Percentiles rank a stretch among this genome's conserved stretches.
phyloP scores from a whole-genome alignment of 2,329 filamentous ascomycete genomes.

The Colletotrichum lini region DNA sequence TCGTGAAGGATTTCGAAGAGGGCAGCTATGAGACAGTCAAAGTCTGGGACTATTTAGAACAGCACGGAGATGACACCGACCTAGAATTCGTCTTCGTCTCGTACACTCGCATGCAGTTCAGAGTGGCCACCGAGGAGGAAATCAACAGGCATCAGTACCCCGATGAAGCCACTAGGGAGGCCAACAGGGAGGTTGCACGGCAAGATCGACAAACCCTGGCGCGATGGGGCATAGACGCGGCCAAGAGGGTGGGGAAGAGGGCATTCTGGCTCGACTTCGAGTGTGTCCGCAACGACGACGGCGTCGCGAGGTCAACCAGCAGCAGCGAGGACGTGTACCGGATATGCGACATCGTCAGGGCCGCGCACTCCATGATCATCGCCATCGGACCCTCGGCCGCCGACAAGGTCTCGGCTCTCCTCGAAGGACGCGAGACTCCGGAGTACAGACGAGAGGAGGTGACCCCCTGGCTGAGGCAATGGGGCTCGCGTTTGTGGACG shows the following conservation, averaged over 20 bases:
- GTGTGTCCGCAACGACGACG: slow-evolving; percentile 55
- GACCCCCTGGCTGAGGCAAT: slow-evolving; percentile 48
- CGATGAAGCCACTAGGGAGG: slow-evolving; percentile 42
- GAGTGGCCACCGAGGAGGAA: slow-evolving; percentile 46
- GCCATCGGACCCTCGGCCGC: slow-evolving; percentile 53
- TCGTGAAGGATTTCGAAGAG: slow-evolving; percentile 43
- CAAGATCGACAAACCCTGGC: slow-evolving; percentile 49
- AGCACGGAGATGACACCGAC: slow-evolving; percentile 44
- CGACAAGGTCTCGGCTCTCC: slow-evolving; percentile 45
- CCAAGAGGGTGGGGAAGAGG: slow-evolving; percentile 52
- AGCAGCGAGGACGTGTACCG: slow-evolving; percentile 52
- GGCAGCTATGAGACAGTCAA: slow-evolving; percentile 43
- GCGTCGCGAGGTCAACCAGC: slow-evolving; percentile 48
- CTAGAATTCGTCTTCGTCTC: slow-evolving; percentile 57
- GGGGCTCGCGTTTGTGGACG: slow-evolving; percentile 62
- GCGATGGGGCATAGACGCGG: slow-evolving; percentile 55
- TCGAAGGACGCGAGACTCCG: slow-evolving; percentile 40
- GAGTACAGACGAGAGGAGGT: slow-evolving; percentile 5
- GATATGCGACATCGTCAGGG: slow-evolving; percentile 61
- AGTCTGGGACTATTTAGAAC: slow-evolving; percentile 46
- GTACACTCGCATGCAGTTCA: slow-evolving; percentile 58
- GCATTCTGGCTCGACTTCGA: slow-evolving; percentile 61
- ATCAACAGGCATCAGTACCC: slow-evolving; percentile 29
- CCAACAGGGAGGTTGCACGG: slow-evolving; percentile 42
- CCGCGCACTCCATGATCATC: slow-evolving; percentile 58